Evolutionary conservation across 495 filamentous ascomycete genomes (phyloP), one percentile per base, ranked within the genome.

Genomic region (Neurospora sp.): DNA sequence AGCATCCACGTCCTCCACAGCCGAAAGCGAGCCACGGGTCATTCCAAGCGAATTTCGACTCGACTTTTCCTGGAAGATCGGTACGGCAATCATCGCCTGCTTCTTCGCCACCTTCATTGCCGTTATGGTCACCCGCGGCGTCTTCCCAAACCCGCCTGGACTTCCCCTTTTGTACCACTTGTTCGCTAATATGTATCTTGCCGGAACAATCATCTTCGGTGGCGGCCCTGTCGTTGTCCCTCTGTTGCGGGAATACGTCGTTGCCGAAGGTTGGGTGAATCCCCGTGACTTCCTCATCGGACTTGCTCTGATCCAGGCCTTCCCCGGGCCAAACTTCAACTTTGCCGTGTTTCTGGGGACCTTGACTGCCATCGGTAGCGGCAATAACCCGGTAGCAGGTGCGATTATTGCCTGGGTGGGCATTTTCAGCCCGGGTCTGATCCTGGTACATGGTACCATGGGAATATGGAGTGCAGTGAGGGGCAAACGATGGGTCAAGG

Each of bases 281-380:
- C 83, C 90, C 1, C 86, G 93, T 5, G 91, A 96, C 81, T 95
- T 96, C 78, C 85, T 95, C 39, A 87, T 96, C 73, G 93, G 93
- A 22, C 87, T 96, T 0, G 93, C 93, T 12, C 84, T 95, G 72
- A 93, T 93, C 73, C 93, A 96, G 79, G 89, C 92, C 3, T 94
- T 95, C 76, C 93, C 92, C 0, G 93, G 93, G 0, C 93, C 93
- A 0, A 95, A 96, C 79, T 94, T 95, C 87, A 96, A 95, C 79
- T 94, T 95, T 76, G 92, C 90, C 4, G 91, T 95, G 16, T 95
- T 90, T 75, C 85, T 95, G 14, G 92, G 93, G 35, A 81, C 86
- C 6, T 82, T 95, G 48, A 82, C 84, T 1, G 86, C 91, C 1
- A 76, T 83, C 16, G 78, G 79, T 7, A 71, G 53, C 16, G 78